These are phyloP conservation scores for Voacanga thouarsii DNA, from an alignment of 257 asterid genomes.

Conservation along the genomic window DNA sequence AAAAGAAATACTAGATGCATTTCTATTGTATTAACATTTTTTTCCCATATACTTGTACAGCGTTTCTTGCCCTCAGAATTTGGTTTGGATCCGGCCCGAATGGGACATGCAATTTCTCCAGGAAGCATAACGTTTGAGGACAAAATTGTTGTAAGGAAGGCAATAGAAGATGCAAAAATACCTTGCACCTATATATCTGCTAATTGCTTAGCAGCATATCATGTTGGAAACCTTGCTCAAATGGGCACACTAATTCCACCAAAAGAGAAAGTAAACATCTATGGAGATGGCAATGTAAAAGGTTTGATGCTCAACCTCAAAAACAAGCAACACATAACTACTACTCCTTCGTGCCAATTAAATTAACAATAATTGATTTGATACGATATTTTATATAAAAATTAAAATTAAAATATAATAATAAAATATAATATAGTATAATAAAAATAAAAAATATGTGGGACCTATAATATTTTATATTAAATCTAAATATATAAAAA, in stretches of 20 bases:
- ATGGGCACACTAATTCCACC: slow-evolving; percentile 65
- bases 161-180: slow-evolving; percentile 55
- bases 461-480: no score
- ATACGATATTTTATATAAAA: no score
- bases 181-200: slow-evolving; percentile 68
- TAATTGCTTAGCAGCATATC: slow-evolving; percentile 66
- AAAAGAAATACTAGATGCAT: no score
- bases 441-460: no score
- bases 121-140: slow-evolving; percentile 74
- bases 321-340: neutral
- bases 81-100: slow-evolving; percentile 58
- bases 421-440: no score
- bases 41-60: slow-evolving; percentile 26
- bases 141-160: slow-evolving; percentile 60
- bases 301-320: slow-evolving; percentile 24
- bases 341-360: no score
- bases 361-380: no score
- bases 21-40: no score
- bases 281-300: slow-evolving; percentile 62
- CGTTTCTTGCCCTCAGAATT: slow-evolving; percentile 77
- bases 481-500: no score
- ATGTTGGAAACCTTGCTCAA: slow-evolving; percentile 64
- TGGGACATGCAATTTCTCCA: slow-evolving; percentile 66
- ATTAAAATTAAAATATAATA: no score
- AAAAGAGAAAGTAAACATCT: slow-evolving; percentile 34